Percentiles rank a stretch among this genome's conserved stretches.
Evolutionary conservation across 2,329 filamentous ascomycete genomes (phyloP).

Genomic region (Paracamarosporium sp.): DNA sequence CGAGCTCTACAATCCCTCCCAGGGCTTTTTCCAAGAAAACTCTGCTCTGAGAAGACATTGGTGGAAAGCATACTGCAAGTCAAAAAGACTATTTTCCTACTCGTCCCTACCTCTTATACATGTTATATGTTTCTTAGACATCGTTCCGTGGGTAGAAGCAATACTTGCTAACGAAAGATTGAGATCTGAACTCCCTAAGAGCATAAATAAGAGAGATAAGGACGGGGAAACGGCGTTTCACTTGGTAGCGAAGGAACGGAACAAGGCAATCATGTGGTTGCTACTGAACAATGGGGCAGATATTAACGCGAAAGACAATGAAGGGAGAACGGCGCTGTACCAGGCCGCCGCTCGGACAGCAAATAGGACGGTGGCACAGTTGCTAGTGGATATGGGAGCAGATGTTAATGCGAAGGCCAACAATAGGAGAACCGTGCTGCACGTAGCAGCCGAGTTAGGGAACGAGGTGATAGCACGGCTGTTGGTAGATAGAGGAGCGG

Average conservation of each 20-base stretch:
- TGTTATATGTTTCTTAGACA: neutral
- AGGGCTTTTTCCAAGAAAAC: constrained; percentile 8
- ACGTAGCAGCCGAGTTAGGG: neutral
- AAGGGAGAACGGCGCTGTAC: constrained; percentile 7
- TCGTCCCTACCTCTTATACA: neutral
- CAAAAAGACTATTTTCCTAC: neutral
- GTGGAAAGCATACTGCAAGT: constrained; percentile 27
- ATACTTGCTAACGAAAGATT: no score
- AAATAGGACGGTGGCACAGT: neutral
- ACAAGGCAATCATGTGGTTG: no score
- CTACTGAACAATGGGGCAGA: constrained; percentile 8
- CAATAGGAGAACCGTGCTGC: constrained; percentile 3
- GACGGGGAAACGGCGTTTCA: no score
- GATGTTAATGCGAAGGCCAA: constrained; percentile 1
- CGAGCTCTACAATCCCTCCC: constrained; percentile 3
- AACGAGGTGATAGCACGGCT: neutral
- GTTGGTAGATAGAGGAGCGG: constrained; percentile 7
- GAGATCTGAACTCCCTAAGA: no score
- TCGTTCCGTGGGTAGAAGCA: neutral
- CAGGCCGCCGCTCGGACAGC: no score
- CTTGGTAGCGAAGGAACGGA: no score
- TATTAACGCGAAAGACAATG: neutral
- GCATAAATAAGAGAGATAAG: no score
- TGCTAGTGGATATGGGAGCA: constrained; percentile 7
- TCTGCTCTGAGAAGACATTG: constrained; percentile 11